Evolutionary conservation across 192 early-diverging fungal species (phyloP).

Genomic region (Spizellomyces punctatus): DNA sequence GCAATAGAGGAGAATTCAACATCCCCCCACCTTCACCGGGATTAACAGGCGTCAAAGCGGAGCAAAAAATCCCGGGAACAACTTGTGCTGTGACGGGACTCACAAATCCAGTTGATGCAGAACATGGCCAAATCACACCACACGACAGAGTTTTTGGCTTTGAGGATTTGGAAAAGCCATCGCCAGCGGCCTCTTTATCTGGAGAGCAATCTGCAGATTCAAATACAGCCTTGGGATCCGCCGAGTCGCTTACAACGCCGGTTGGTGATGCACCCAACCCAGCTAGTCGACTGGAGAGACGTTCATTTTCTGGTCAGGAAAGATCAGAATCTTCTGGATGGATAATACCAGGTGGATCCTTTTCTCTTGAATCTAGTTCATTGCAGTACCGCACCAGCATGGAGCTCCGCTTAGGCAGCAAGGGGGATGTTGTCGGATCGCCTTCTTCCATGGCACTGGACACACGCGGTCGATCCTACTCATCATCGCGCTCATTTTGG

Average conservation of each 20-base stretch:
- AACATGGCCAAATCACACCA: not conserved
- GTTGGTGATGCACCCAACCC: too few relatives aligned
- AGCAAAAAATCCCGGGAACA: not conserved
- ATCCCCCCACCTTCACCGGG: not conserved
- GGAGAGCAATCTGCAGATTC: not conserved
- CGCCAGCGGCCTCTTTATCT: not conserved
- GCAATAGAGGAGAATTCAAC: not conserved
- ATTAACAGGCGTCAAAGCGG: not conserved
- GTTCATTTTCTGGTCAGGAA: constrained; percentile 2
- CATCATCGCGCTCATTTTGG: too few relatives aligned
- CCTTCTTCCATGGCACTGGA: not conserved
- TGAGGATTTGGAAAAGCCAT: constrained; percentile 1
- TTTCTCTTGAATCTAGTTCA: not conserved
- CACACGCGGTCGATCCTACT: too few relatives aligned
- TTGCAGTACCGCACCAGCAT: not conserved
- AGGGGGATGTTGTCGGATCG: not conserved
- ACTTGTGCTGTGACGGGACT: too few relatives aligned
- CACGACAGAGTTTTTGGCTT: not conserved
- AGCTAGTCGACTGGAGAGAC: not conserved
- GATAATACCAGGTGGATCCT: not conserved
- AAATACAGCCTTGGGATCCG: not conserved
- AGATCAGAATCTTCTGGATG: not conserved
- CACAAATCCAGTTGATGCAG: not conserved
- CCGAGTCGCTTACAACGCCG: not conserved
- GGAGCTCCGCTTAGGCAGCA: not conserved